Percentiles rank a stretch among this genome's conserved stretches.
Conservation (phyloP, 2,329 filamentous ascomycete species). For the Xenosphaeropsis pyriputrescens region DNA sequence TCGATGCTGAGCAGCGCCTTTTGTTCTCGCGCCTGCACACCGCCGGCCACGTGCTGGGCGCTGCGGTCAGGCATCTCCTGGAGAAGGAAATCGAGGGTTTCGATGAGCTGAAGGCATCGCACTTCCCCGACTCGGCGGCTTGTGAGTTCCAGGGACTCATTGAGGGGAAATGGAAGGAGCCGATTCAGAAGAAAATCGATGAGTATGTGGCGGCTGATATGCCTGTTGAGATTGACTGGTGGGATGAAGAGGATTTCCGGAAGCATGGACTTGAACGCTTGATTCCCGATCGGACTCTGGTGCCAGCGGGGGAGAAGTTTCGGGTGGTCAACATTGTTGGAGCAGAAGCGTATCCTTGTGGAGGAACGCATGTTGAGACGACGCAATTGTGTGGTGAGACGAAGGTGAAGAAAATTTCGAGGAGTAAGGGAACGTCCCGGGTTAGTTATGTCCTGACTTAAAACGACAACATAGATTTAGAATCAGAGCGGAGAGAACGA, state of each 20-base stretch:
- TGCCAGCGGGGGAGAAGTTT: constrained; percentile 31
- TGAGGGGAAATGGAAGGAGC: constrained; percentile 42
- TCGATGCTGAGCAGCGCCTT: constrained; percentile 43
- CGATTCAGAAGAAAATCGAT: constrained; percentile 46
- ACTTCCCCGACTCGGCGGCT: constrained; percentile 52
- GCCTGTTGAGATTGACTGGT: constrained; percentile 51
- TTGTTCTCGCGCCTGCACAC: constrained; percentile 59
- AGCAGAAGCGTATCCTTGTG: constrained; percentile 58
- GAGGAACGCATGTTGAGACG: constrained; percentile 55
- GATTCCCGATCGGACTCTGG: constrained; percentile 30
- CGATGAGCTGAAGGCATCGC: constrained; percentile 56
- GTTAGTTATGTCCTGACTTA: constrained; percentile 22
- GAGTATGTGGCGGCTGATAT: constrained; percentile 38
- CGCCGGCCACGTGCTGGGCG: constrained; percentile 57
- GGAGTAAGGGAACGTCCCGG: constrained; percentile 46
- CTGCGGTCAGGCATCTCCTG: constrained; percentile 43
- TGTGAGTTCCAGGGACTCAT: constrained; percentile 57
- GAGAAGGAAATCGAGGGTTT: constrained; percentile 31
- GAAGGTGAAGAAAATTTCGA: constrained; percentile 50
- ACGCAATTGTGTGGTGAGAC: constrained; percentile 44
- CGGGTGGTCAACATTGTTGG: constrained; percentile 56
- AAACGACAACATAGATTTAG: background rate
- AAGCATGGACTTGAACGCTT: constrained; percentile 33
- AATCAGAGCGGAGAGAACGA: no score
- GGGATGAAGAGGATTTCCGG: constrained; percentile 47